Base-by-base conservation (phyloP, 106 monocot species). In the Iris macrosiphon region DNA sequence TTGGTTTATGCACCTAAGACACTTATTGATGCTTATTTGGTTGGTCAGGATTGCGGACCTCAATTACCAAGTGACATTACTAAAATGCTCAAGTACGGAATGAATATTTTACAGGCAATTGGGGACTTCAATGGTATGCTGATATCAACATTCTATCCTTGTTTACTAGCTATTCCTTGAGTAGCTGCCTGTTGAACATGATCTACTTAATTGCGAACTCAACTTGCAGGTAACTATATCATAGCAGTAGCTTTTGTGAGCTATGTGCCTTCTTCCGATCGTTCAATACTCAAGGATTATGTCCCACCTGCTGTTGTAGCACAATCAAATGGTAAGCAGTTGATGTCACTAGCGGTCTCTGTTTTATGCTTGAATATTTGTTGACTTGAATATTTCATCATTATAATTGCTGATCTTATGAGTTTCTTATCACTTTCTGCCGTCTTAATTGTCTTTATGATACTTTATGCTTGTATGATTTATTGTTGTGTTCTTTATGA, bases 41-140 rank as follows among this genome's bases (percentile, higher is more conserved):
- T n/a, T 55, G 46, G 37, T 40, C 68, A 96, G 98, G 86, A 87
- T 18, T 49, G 17, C 47, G 98, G 87, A 27, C 91, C 98, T 70
- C 98, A 91, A 60, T 68, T 80, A 45, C 98, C 90, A 40, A 80
- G 91, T 21, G 86, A 91, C 79, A 91, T 98, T 38, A 85, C 98
- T 31, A 91, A 66, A 68, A 72, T 90, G 82, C 80, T 90, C 52
- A 98, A 87, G 59, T 82, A 74, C 56, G 98, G 90, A 20, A 78
- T 80, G 29, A 98, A 98, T 67, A 72, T 98, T 41, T 75, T 98
- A 53, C 98, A 98, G 65, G 70, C 77, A 40, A 33, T 75, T 60
- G 98, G 98, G 43, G 71, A 63, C 69, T 98, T 91, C 76, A 61
- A 28, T 52, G 80, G 96, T 96, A 83, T 69, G 77, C 34, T 6